Percentiles rank a stretch among this genome's conserved stretches.
phyloP scores from a whole-genome alignment of 176 grass and related monocot genomes.

The Raddia distichophylla region DNA sequence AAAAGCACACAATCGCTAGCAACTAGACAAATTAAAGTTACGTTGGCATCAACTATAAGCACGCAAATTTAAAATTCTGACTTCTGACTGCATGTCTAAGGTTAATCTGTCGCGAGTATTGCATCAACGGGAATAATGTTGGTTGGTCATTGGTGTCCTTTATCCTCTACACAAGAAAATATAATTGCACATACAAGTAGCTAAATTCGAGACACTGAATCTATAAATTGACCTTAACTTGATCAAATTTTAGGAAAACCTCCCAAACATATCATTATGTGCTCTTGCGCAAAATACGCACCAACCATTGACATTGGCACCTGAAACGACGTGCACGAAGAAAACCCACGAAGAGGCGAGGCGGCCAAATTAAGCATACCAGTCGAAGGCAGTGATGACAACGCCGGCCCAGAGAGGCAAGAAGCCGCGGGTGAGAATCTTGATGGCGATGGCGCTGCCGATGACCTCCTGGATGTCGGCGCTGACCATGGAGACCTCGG shows the following conservation, averaged over 20 bases:
- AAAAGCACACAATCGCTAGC: neutral
- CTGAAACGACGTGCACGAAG: neutral
- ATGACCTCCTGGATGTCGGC: slow-evolving; percentile 97
- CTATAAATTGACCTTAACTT: neutral
- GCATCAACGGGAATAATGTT: neutral
- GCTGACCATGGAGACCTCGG: slow-evolving; percentile 81
- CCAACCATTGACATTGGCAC: neutral
- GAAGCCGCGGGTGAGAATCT: slow-evolving; percentile 74
- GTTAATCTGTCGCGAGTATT: neutral
- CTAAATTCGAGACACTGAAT: neutral
- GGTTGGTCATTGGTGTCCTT: neutral
- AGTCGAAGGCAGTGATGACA: slow-evolving; percentile 79
- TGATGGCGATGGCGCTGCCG: slow-evolving; percentile 84
- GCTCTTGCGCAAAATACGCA: neutral
- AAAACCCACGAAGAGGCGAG: neutral
- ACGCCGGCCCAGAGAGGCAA: slow-evolving; percentile 84
- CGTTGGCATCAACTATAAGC: too few species aligned
- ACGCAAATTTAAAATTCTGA: too few species aligned
- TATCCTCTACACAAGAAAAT: neutral
- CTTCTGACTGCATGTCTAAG: too few species aligned
- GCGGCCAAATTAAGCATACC: slow-evolving; percentile 40
- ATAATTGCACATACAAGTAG: neutral
- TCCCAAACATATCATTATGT: neutral
- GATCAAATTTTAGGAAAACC: neutral
- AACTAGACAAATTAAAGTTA: neutral